Base-by-base conservation (phyloP, 257 asterid genomes). In the Verbena officinalis region DNA sequence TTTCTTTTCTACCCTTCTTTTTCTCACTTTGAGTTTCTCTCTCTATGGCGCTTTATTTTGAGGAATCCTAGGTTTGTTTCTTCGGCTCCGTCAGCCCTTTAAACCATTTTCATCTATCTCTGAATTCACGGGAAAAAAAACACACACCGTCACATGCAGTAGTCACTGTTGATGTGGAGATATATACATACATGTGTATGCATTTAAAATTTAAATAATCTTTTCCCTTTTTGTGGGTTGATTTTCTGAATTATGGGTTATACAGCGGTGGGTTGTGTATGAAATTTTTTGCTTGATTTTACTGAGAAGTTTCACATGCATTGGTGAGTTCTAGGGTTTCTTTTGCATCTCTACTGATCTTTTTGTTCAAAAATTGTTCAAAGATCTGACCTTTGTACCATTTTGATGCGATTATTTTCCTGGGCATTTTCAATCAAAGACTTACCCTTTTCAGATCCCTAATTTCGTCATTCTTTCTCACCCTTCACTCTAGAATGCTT, bases 391-490 rank as follows among this genome's bases (percentile, higher is more conserved):
- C 50, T 70, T 78, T 66, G 23, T 51, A 62, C 55, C 33, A 59
- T 74, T 73, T 46, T n/a, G n/a, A 27, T 65, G 69, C 27, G 62
- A 51, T 78, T 50, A 17, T 33, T n/a, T 27, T 55, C 1, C 42
- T 12, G 46, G 63, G 58, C 50, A 66, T 71, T 62, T 39, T 69
- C 36, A 36, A 73, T 54, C 56, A 30, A 62, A 53, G 66, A 23
- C 53, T 43, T 31, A 10, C 15, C 56, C 55, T 67, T 43, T 62
- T 67, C 71, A 68, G 84, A 76, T 78, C 82, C 82, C 87, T 68
- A 73, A 73, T 60, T 67, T 71, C 49, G 51, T 74, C 39, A 13
- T 69, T 72, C 69, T 31, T 60, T 34, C 52, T 34, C 31, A 16
- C 40, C 61, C 66, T 62, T 45, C 65, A 44, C 78, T 58, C 30